Percentiles rank a stretch among this genome's conserved stretches.
These are phyloP conservation scores for Colletotrichum cuscutae DNA, from an alignment of 2,329 filamentous ascomycete species.

Conservation along the genomic window DNA sequence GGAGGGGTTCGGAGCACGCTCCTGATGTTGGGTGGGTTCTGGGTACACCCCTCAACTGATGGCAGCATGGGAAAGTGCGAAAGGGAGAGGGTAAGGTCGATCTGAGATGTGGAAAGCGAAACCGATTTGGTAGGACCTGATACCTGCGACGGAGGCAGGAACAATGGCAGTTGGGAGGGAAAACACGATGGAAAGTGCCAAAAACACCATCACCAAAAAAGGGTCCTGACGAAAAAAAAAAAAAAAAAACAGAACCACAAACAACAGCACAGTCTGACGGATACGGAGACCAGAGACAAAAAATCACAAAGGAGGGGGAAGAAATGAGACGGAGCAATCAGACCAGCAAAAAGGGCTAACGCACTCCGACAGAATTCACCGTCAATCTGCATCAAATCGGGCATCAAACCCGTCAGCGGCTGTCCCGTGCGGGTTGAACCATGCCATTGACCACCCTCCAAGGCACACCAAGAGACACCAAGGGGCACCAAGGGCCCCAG, in stretches of 20 bases:
- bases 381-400: not conserved
- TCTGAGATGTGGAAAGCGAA: not conserved
- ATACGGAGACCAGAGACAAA: not conserved
- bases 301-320: not conserved
- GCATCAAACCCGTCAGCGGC: not conserved
- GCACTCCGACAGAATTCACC: not conserved
- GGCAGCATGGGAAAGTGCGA: conserved; percentile 6
- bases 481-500: not conserved
- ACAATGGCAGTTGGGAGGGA: not conserved
- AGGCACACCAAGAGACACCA: too few relatives aligned
- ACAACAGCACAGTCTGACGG: not conserved
- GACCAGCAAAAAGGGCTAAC: not conserved
- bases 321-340: not conserved
- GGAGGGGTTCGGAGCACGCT: conserved; percentile 28
- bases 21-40: not conserved
- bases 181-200: not conserved
- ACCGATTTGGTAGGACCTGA: not conserved
- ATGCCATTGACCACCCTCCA: not conserved
- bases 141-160: too few relatives aligned
- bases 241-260: not conserved
- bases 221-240: not conserved
- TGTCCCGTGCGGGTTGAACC: not conserved
- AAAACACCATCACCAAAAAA: not conserved
- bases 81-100: not conserved
- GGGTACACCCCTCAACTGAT: not conserved